Percentiles rank a stretch among this genome's conserved stretches.
These are phyloP conservation scores for Lolium multiflorum DNA, from an alignment of 176 grass and related monocot genomes.

Conservation along the genomic window DNA sequence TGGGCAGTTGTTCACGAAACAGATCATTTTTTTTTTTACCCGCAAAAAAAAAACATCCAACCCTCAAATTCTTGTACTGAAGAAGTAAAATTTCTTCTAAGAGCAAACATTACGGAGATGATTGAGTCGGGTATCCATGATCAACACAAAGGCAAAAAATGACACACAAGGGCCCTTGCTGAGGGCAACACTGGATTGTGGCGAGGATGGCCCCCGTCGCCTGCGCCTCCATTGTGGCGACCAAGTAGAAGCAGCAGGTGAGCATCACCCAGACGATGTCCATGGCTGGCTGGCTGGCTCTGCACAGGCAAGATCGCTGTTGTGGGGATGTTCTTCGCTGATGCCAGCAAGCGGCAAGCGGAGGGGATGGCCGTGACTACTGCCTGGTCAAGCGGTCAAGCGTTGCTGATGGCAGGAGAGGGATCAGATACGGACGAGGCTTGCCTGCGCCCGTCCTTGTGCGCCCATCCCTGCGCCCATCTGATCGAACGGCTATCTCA, in stretches of 20 bases:
- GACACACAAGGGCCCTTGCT: neutral
- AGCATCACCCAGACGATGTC: neutral
- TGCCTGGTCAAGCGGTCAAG: neutral
- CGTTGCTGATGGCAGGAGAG: neutral
- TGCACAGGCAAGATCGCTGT: neutral
- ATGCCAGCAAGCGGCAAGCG: neutral
- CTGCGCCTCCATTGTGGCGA: neutral
- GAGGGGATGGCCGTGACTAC: neutral
- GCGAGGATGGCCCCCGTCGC: neutral
- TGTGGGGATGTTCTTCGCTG: neutral
- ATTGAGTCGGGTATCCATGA: neutral
- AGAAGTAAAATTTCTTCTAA: too few relatives aligned
- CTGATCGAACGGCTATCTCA: too few relatives aligned
- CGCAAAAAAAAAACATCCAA: neutral
- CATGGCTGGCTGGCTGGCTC: neutral
- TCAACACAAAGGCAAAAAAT: neutral
- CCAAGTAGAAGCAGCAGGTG: neutral
- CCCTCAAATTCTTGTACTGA: neutral
- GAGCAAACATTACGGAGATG: neutral
- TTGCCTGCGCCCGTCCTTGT: too few relatives aligned
- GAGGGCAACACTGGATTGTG: neutral
- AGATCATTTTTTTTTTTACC: neutral
- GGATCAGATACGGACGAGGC: too few relatives aligned
- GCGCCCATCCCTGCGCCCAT: too few relatives aligned
- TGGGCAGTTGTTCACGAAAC: neutral